A percentile compares a stretch with the other conserved stretches of the same genome.
Evolutionary conservation across 768 basidiomycete genomes (phyloP).

Genomic region (Asterophora parasitica): DNA sequence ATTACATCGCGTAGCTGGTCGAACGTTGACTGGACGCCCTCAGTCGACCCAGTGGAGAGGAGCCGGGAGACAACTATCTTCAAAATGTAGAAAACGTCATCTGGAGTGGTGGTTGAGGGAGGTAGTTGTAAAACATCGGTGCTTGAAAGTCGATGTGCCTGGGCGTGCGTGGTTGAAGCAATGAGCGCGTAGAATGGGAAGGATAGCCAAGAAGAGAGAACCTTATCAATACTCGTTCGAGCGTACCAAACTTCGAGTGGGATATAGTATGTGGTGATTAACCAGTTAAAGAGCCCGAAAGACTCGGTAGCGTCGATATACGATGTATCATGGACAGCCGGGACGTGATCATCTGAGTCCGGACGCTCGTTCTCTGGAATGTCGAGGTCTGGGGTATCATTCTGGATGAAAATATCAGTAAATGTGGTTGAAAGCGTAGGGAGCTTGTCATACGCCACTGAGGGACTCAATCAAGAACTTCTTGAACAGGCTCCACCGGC

Average conservation of each 20-base stretch:
- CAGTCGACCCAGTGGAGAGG: slow-evolving; percentile 68
- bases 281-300: slow-evolving; percentile 54
- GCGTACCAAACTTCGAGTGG: slow-evolving; percentile 94
- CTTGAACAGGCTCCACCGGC: slow-evolving; percentile 87
- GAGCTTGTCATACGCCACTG: slow-evolving; percentile 40
- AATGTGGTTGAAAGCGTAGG: background rate
- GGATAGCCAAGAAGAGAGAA: slow-evolving; percentile 19
- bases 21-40: slow-evolving; percentile 53
- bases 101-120: slow-evolving; percentile 71
- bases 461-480: slow-evolving; percentile 79
- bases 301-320: slow-evolving; percentile 49
- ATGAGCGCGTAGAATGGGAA: background rate
- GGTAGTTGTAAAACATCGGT: slow-evolving; percentile 63
- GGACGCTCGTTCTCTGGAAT: slow-evolving; percentile 2
- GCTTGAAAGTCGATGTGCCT: slow-evolving; percentile 87
- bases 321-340: slow-evolving; percentile 14
- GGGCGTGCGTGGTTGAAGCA: slow-evolving; percentile 5
- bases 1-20: slow-evolving; percentile 67
- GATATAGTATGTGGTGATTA: slow-evolving; percentile 72
- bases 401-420: slow-evolving; percentile 1
- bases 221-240: slow-evolving; percentile 84
- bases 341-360: background rate
- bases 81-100: slow-evolving; percentile 95
- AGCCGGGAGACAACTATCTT: slow-evolving; percentile 78
- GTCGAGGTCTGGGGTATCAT: slow-evolving; percentile 18